phyloP scores from a whole-genome alignment of 225 moss, liverwort and hornwort species.

The Neckera pumila region DNA sequence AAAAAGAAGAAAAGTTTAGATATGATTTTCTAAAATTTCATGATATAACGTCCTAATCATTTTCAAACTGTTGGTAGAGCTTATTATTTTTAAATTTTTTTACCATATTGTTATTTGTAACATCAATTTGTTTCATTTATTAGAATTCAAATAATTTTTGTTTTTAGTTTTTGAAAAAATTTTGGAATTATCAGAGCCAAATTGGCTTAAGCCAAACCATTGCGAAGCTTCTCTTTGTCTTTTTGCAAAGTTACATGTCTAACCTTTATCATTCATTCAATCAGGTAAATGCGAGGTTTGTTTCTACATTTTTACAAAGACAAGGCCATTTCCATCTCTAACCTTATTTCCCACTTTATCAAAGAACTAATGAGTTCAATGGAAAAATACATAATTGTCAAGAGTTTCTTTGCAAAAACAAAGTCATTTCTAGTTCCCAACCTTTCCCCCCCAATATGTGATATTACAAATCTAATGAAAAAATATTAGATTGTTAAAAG shows the following conservation, averaged over 20 bases:
- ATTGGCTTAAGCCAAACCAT: not conserved
- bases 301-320: not conserved
- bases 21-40: too few species aligned
- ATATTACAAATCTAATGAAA: not conserved
- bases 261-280: not conserved
- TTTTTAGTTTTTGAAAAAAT: not conserved
- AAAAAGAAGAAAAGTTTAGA: too few species aligned
- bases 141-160: not conserved
- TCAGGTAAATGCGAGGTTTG: fast-evolving
- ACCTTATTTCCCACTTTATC: not conserved
- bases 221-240: not conserved
- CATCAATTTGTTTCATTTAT: not conserved
- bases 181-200: not conserved
- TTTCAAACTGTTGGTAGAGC: not conserved
- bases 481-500: not conserved
- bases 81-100: not conserved
- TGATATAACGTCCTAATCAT: not conserved
- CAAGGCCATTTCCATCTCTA: not conserved
- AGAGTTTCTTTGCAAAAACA: not conserved
- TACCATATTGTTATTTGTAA: not conserved
- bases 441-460: fast-evolving
- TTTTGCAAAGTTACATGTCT: not conserved
- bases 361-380: not conserved
- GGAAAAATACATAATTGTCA: not conserved
- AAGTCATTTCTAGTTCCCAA: not conserved